phyloP scores from a whole-genome alignment of 78 protist species.

The Dictyostelium capitatum region DNA sequence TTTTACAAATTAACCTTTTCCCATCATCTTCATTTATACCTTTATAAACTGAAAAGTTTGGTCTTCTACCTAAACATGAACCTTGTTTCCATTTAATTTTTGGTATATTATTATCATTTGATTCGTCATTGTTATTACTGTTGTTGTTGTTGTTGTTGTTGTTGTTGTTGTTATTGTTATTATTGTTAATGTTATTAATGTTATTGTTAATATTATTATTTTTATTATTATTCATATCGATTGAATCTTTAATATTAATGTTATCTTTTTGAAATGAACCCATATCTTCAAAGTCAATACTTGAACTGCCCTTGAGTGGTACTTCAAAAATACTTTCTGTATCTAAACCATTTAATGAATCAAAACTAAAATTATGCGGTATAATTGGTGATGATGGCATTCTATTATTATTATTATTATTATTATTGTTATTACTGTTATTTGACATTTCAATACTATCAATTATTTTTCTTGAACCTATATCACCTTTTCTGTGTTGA shows the following conservation, averaged over 20 bases:
- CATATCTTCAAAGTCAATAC: slow-evolving; percentile 18
- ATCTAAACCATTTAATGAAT: slow-evolving; percentile 29
- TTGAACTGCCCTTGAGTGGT: slow-evolving; percentile 11
- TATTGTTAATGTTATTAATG: no score
- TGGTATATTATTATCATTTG: background rate
- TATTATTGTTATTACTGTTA: background rate
- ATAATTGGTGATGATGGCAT: background rate
- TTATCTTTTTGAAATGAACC: background rate
- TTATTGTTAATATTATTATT: background rate
- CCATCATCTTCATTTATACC: slow-evolving; percentile 15
- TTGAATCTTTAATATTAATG: background rate
- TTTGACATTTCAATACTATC: background rate
- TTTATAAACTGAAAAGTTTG: background rate
- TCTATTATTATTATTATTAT: background rate
- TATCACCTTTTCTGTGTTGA: background rate
- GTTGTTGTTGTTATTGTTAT: background rate
- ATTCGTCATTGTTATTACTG: background rate
- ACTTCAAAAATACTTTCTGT: slow-evolving; percentile 38
- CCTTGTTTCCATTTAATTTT: slow-evolving; percentile 61
- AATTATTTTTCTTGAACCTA: background rate
- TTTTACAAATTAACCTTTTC: slow-evolving; percentile 1
- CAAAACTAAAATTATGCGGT: slow-evolving; percentile 25
- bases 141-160: background rate
- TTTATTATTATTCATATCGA: background rate
- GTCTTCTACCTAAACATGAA: background rate